A percentile compares a stretch with the other conserved stretches of the same genome.
These are phyloP conservation scores for Aspergillus carlsbadensis DNA, from an alignment of 495 filamentous ascomycete genomes.

Conservation along the genomic window DNA sequence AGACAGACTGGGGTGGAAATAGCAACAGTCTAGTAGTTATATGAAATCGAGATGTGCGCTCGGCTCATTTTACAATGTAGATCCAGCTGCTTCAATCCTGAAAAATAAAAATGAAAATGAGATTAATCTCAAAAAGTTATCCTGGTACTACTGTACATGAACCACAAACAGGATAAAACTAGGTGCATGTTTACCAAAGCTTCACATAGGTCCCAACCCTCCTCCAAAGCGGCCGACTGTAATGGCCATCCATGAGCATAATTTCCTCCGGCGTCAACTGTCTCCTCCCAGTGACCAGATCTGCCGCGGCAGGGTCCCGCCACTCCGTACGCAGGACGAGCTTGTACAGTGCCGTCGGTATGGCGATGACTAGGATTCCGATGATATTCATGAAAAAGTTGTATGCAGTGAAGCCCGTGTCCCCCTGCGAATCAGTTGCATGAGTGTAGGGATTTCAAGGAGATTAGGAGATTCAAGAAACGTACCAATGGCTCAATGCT, in stretches of 20 bases:
- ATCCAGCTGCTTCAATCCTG: too few species aligned
- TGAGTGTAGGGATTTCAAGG: too few species aligned
- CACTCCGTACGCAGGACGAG: slow-evolving; percentile 21
- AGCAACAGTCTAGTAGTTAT: too few species aligned
- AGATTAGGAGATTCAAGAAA: background rate
- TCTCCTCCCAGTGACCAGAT: slow-evolving; percentile 24
- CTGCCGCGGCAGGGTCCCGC: slow-evolving; percentile 23
- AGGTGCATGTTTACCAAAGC: slow-evolving; percentile 22
- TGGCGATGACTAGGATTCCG: slow-evolving; percentile 3
- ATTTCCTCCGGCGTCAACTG: slow-evolving; percentile 21
- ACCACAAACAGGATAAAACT: too few species aligned
- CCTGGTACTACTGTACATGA: too few species aligned
- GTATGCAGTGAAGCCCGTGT: slow-evolving; percentile 9
- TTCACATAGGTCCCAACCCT: slow-evolving; percentile 21
- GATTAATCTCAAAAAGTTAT: too few species aligned
- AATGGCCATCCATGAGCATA: slow-evolving; percentile 23
- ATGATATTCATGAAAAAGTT: slow-evolving; percentile 20
- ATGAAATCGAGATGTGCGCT: too few species aligned
- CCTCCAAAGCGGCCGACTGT: slow-evolving; percentile 21
- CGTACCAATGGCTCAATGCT: slow-evolving; percentile 6
- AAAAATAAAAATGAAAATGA: too few species aligned
- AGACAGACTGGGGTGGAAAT: too few species aligned
- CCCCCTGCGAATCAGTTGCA: slow-evolving; percentile 1
- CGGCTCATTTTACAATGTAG: too few species aligned
- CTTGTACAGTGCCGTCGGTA: slow-evolving; percentile 18